Percentiles rank a stretch among this genome's conserved stretches.
phyloP scores from a whole-genome alignment of 345 rosid genomes.

The Hibiscus trionum region DNA sequence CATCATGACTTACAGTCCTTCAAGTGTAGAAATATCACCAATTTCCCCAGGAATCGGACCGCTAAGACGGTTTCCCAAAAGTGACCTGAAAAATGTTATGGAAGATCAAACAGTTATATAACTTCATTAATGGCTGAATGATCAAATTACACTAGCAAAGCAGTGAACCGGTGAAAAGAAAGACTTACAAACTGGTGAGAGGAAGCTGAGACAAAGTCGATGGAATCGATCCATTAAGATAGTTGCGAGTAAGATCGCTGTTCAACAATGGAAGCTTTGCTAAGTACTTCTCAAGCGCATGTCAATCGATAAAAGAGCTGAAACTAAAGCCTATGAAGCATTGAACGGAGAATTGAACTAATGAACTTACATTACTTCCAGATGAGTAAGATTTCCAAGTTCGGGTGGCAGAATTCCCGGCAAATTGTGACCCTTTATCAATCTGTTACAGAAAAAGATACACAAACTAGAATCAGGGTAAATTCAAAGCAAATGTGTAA shows the following conservation, averaged over 20 bases:
- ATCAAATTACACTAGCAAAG: not conserved
- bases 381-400: slow-evolving; percentile 45
- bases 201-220: slow-evolving; percentile 39
- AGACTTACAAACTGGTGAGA: slow-evolving; percentile 45
- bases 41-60: slow-evolving; percentile 55
- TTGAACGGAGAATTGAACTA: not conserved
- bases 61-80: slow-evolving; percentile 54
- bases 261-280: not conserved
- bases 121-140: not conserved
- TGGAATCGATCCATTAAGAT: slow-evolving; percentile 62
- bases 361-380: slow-evolving; percentile 39
- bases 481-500: not conserved
- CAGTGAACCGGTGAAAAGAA: not conserved
- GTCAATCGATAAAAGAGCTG: not conserved
- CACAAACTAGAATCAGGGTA: not conserved
- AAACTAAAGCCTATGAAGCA: not conserved
- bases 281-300: not conserved
- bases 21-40: slow-evolving; percentile 47
- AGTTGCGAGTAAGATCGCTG: slow-evolving; percentile 77
- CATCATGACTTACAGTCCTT: slow-evolving; percentile 39
- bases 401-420: slow-evolving; percentile 59
- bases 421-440: slow-evolving; percentile 48
- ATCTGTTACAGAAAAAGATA: slow-evolving; percentile 25
- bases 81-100: slow-evolving; percentile 30
- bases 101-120: not conserved